A percentile compares a stretch with the other conserved stretches of the same genome.
These are phyloP conservation scores for Kwoniella europaea DNA, from an alignment of 768 basidiomycete species.

Conservation along the genomic window DNA sequence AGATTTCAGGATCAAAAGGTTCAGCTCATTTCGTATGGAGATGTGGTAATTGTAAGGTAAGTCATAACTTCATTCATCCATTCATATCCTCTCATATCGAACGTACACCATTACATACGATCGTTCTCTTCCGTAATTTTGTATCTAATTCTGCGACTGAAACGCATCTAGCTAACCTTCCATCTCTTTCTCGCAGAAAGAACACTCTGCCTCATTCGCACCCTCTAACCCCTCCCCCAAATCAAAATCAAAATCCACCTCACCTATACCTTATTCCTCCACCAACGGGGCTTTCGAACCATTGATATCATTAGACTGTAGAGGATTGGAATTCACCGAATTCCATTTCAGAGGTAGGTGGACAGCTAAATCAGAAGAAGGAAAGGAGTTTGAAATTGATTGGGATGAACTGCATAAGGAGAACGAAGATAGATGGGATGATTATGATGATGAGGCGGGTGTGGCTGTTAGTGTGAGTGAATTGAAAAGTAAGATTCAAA, in stretches of 20 bases:
- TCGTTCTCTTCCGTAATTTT: not conserved
- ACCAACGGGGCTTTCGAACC: conserved; percentile 30
- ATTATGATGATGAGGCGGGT: conserved; percentile 56
- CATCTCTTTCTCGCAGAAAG: conserved; percentile 44
- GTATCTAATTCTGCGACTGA: not conserved
- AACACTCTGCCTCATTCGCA: conserved; percentile 55
- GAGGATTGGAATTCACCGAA: conserved; percentile 54
- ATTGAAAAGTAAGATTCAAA: conserved; percentile 42
- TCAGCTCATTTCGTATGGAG: conserved; percentile 56
- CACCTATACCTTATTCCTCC: conserved; percentile 42
- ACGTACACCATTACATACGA: not conserved
- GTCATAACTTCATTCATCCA: conserved; percentile 6
- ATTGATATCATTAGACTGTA: conserved; percentile 54
- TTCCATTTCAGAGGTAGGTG: conserved; percentile 48
- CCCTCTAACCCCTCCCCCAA: conserved; percentile 41
- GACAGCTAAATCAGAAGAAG: conserved; percentile 34
- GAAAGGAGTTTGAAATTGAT: conserved; percentile 48
- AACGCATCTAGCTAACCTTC: not conserved
- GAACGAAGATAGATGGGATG: conserved; percentile 56
- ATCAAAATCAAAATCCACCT: conserved; percentile 36
- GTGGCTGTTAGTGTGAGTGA: conserved; percentile 50
- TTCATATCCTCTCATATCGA: not conserved
- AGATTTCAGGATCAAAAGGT: conserved; percentile 56
- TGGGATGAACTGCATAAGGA: conserved; percentile 41
- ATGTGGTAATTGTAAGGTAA: conserved; percentile 56